Evolutionary conservation across 2,329 filamentous ascomycete genomes (phyloP).

Genomic region (Trichoderma semiorbis): DNA sequence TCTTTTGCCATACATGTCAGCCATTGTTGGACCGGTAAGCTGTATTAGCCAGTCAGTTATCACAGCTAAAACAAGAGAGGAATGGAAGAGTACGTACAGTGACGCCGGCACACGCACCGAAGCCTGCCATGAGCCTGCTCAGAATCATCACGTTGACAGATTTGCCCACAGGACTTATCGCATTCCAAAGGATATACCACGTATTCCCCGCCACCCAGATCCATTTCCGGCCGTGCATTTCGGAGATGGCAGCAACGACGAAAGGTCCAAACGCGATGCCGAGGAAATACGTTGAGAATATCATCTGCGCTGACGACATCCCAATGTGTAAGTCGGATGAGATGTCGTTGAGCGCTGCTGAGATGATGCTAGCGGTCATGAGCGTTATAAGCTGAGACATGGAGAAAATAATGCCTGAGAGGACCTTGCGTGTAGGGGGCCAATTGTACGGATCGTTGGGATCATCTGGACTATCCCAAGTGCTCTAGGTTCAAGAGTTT

Average conservation of each 20-base stretch:
- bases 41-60: conserved; percentile 16
- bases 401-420: conserved; percentile 32
- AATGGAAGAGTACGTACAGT: not conserved
- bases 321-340: conserved; percentile 30
- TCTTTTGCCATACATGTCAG: conserved; percentile 35
- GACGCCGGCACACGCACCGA: not conserved
- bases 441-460: conserved; percentile 36
- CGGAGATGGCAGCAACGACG: conserved; percentile 32
- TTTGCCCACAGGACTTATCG: conserved; percentile 32
- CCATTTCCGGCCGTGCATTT: conserved; percentile 34
- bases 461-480: not conserved
- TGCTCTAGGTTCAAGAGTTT: not conserved
- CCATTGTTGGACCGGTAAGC: conserved; percentile 34
- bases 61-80: accelerated
- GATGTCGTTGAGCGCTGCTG: conserved; percentile 34
- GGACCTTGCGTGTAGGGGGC: conserved; percentile 34
- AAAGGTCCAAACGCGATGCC: conserved; percentile 35
- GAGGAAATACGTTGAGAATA: conserved; percentile 36
- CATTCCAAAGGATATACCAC: conserved; percentile 38
- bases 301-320: conserved; percentile 27
- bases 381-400: conserved; percentile 34
- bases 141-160: conserved; percentile 32
- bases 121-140: conserved; percentile 25
- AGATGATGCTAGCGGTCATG: conserved; percentile 38
- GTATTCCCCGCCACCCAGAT: conserved; percentile 33